Evolutionary conservation across 768 basidiomycete species (phyloP).

Genomic region (Tulasnella sp.): DNA sequence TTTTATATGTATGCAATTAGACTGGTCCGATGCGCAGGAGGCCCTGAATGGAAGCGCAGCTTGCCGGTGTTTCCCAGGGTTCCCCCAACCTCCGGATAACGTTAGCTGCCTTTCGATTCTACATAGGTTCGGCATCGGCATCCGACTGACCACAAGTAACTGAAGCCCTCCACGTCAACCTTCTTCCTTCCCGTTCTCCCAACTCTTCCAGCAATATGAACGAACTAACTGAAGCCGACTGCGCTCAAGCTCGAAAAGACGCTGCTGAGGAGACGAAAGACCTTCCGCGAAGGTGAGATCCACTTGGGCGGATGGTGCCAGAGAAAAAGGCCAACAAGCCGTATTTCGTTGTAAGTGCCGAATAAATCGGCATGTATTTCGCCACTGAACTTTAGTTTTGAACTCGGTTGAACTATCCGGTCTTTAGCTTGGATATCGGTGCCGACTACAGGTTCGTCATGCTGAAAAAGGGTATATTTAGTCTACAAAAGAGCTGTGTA

Average conservation of each 20-base stretch:
- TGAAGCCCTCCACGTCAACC: neutral
- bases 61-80: too few species aligned
- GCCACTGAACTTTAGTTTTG: too few species aligned
- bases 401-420: too few species aligned
- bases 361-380: too few species aligned
- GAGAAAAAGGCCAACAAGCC: slow-evolving; percentile 79
- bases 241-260: slow-evolving; percentile 2
- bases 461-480: too few species aligned
- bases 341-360: slow-evolving; percentile 73
- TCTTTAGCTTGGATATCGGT: neutral
- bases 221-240: neutral
- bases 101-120: too few species aligned
- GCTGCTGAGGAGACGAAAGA: slow-evolving; percentile 14
- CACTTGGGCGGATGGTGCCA: slow-evolving; percentile 63
- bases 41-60: too few species aligned
- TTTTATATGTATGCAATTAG: neutral
- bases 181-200: neutral
- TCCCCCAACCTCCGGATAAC: too few species aligned
- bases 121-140: neutral
- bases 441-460: too few species aligned
- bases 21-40: neutral
- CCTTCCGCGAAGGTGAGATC: slow-evolving; percentile 32
- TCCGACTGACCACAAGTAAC: neutral
- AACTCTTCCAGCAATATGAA: neutral
- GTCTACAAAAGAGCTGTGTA: too few species aligned